A percentile compares a stretch with the other conserved stretches of the same genome.
These are phyloP conservation scores for Cyclotella choctawhatcheeana DNA, from an alignment of 108 stramenopile species.

Conservation along the genomic window DNA sequence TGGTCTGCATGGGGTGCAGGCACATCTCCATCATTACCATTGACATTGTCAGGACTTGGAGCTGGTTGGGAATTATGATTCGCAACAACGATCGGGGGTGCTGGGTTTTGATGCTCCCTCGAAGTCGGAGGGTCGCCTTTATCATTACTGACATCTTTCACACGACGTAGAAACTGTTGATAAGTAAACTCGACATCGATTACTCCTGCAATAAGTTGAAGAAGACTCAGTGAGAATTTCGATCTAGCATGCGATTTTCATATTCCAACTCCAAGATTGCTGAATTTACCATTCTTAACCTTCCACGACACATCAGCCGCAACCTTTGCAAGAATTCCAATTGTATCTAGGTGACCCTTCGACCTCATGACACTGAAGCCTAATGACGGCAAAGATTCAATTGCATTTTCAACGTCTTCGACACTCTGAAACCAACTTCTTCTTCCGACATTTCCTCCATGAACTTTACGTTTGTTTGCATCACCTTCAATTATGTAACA, in stretches of 20 bases:
- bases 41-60: conserved; percentile 3
- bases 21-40: background rate
- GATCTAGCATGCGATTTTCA: background rate
- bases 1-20: background rate
- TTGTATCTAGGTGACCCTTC: conserved; percentile 39
- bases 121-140: conserved; percentile 51
- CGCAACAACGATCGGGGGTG: conserved; percentile 46
- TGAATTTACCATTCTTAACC: conserved; percentile 41
- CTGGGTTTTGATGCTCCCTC: conserved; percentile 47
- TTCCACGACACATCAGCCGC: conserved; percentile 55
- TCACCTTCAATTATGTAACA: conserved; percentile 73
- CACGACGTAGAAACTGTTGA: conserved; percentile 39
- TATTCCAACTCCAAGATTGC: background rate
- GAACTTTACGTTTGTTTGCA: conserved; percentile 52
- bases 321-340: conserved; percentile 42
- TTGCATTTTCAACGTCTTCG: conserved; percentile 51
- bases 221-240: no score
- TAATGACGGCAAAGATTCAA: conserved; percentile 34
- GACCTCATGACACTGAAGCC: conserved; percentile 57
- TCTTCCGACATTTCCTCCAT: conserved; percentile 68
- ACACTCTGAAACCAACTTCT: conserved; percentile 51
- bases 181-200: conserved; percentile 43
- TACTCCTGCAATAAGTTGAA: conserved; percentile 13
- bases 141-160: conserved; percentile 40
- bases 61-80: conserved; percentile 11